Evolutionary conservation across 129 eudicot species (phyloP), one percentile per base, ranked within the genome.

Genomic region (Scalesia atractyloides): DNA sequence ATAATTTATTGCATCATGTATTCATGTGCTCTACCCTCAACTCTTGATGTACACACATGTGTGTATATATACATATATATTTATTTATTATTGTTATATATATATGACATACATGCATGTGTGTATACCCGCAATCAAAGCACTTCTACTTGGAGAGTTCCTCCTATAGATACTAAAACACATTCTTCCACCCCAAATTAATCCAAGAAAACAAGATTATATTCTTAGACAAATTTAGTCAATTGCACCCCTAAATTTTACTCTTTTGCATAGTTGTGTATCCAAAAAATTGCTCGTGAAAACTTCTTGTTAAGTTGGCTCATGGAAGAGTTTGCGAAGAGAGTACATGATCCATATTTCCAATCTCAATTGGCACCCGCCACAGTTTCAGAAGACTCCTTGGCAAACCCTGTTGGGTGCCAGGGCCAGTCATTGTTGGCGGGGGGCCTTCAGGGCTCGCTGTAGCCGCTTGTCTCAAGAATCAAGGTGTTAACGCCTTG

Each of bases 371-470:
- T 63, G 34, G 30, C 49, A 53, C 16, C 70, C 70, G 61, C 48
- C 5, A 36, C 24, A 10, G 14, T 33, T 59, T 50, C 26, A 59
- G 56, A 44, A 72, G 14, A 9, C 47, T 51, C 63, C 7, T 3
- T 24, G 17, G 9, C 37, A 9, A 66, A 73, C 18, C 36, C 74
- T 18, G 70, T 79, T 62, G 80, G 81, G 83, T 80, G 2, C 59
- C 76, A 0, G 96, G 89, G 10, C 87, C 96, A 4, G 48, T 88
- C 24, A 86, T 89, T 39, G 66, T 89, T 2, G 96, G 96, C 18
- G 91, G 91, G 0, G 96, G 96, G 15, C 96, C 96, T 19, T 86
- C 96, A 0, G 96, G 96, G 20, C 82, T 89, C 0, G 96, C 96
- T 5, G 83, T 73, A 16, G 96, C 89, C 0, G 96, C 96, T 6